These are phyloP conservation scores for Aphanomyces cochlioides DNA, from an alignment of 352 stramenopile genomes.

Conservation along the genomic window DNA sequence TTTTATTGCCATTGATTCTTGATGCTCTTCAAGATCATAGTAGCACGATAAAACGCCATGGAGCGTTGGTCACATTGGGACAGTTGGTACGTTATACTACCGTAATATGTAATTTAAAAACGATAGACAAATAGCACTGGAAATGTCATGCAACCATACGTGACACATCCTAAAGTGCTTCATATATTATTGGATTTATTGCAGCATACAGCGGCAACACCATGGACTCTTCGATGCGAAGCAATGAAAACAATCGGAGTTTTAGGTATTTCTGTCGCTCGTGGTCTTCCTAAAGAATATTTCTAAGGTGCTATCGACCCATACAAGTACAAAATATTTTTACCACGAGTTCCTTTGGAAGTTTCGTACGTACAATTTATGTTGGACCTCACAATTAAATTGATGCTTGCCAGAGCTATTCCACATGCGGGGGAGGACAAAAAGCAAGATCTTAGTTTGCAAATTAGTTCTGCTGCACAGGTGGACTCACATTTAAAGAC, in stretches of 20 bases:
- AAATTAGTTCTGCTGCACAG: constrained; percentile 78
- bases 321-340: constrained; percentile 89
- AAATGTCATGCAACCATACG: constrained; percentile 92
- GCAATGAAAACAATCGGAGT: constrained; percentile 97
- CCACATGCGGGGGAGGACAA: constrained; percentile 47
- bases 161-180: constrained; percentile 94
- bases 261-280: constrained; percentile 44
- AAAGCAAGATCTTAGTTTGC: constrained; percentile 83
- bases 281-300: too few relatives aligned
- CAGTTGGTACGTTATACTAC: constrained; percentile 64
- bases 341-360: constrained; percentile 50
- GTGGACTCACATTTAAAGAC: constrained; percentile 61
- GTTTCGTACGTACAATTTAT: constrained; percentile 48
- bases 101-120: background rate
- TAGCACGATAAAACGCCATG: constrained; percentile 92
- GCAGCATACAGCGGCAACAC: constrained; percentile 82
- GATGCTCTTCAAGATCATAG: constrained; percentile 95
- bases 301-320: constrained; percentile 87
- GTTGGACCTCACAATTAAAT: background rate
- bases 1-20: constrained; percentile 95
- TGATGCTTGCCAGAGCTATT: background rate
- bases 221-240: constrained; percentile 93
- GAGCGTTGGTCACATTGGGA: constrained; percentile 94
- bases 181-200: constrained; percentile 93
- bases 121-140: constrained; percentile 76